Percentiles rank a stretch among this genome's conserved stretches.
Conservation (phyloP, 768 basidiomycete species). For the Tubosaeta brunneosetosa region DNA sequence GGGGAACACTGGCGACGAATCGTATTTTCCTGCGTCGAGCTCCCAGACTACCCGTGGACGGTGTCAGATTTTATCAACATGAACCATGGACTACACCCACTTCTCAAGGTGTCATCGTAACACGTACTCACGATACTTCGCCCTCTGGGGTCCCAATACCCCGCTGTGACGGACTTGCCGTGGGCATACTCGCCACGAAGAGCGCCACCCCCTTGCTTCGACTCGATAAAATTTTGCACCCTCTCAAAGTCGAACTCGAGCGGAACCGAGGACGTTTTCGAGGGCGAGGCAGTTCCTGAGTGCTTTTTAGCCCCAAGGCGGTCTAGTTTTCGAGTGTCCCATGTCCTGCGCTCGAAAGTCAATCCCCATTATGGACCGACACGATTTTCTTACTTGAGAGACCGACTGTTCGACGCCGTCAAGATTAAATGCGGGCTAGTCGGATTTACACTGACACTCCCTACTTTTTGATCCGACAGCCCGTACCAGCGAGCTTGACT, state of each 20-base stretch:
- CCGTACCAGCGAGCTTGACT: constrained; percentile 56
- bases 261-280: constrained; percentile 7
- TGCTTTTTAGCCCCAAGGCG: constrained; percentile 32
- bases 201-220: constrained; percentile 48
- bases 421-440: constrained; percentile 58
- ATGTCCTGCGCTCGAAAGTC: constrained; percentile 46
- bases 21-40: constrained; percentile 48
- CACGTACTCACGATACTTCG: constrained; percentile 77
- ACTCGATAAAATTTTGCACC: constrained; percentile 46
- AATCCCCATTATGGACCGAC: not conserved
- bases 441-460: constrained; percentile 77
- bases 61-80: constrained; percentile 7
- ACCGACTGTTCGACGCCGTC: constrained; percentile 72
- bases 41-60: constrained; percentile 63
- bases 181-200: constrained; percentile 66
- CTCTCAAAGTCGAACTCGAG: constrained; percentile 37
- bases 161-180: constrained; percentile 74
- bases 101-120: constrained; percentile 72
- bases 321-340: constrained; percentile 70
- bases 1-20: constrained; percentile 47
- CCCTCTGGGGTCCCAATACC: constrained; percentile 82
- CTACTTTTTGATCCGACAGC: constrained; percentile 70
- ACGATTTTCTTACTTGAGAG: constrained; percentile 50
- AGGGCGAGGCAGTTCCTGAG: constrained; percentile 16
- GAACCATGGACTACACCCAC: constrained; percentile 39